Evolutionary conservation across 768 basidiomycete species (phyloP).

Genomic region (Serpula lacrymans): DNA sequence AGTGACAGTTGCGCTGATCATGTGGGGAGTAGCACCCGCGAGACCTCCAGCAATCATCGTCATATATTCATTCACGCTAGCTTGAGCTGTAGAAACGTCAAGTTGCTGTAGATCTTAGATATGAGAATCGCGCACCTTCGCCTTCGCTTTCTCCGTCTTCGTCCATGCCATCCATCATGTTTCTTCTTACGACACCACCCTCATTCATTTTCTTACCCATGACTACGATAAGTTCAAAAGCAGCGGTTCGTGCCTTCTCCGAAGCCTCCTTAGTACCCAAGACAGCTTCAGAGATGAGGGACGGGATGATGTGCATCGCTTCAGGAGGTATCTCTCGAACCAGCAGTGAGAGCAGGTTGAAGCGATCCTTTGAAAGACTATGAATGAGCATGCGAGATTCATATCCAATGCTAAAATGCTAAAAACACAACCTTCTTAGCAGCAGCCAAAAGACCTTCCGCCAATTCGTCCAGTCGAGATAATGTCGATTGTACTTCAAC

Average conservation of each 20-base stretch:
- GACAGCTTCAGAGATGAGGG: slow-evolving; percentile 90
- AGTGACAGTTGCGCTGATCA: slow-evolving; percentile 97
- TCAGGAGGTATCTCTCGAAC: slow-evolving; percentile 65
- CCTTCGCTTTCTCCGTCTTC: slow-evolving; percentile 54
- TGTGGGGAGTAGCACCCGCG: slow-evolving; percentile 91
- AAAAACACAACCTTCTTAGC: slow-evolving; percentile 71
- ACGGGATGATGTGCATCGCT: slow-evolving; percentile 79
- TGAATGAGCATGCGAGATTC: slow-evolving; percentile 8
- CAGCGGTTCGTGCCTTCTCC: slow-evolving; percentile 83
- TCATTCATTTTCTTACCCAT: slow-evolving; percentile 92
- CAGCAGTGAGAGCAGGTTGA: slow-evolving; percentile 67
- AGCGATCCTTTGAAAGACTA: slow-evolving; percentile 61
- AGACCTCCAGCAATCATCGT: slow-evolving; percentile 96
- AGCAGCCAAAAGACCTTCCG: slow-evolving; percentile 67
- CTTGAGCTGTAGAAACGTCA: slow-evolving; percentile 44
- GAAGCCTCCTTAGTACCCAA: slow-evolving; percentile 97
- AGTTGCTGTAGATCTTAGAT: slow-evolving; percentile 6
- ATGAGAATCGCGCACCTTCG: slow-evolving; percentile 30
- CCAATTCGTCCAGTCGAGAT: slow-evolving; percentile 59
- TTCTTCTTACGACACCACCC: slow-evolving; percentile 80
- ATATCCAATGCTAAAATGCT: not conserved
- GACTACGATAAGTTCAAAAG: slow-evolving; percentile 84
- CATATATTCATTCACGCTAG: slow-evolving; percentile 87
- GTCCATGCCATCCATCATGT: slow-evolving; percentile 81
- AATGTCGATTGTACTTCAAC: slow-evolving; percentile 58